Conservation (phyloP, 306 rosid genomes). For the Lupinus albus region DNA sequence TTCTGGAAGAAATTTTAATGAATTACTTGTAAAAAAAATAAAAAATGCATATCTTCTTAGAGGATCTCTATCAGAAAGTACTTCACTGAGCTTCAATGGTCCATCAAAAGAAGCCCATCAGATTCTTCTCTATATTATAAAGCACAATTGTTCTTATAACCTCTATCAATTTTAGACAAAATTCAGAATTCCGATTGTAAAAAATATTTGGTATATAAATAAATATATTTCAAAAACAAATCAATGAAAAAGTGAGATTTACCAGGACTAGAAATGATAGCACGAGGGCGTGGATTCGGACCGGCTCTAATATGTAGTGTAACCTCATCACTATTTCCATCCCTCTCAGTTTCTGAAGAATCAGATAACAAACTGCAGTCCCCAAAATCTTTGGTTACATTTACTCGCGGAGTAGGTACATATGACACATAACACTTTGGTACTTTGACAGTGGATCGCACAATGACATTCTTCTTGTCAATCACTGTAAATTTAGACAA, state of each 20-base stretch:
- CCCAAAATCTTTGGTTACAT: conserved; percentile 50
- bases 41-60: neutral
- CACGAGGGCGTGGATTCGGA: conserved; percentile 78
- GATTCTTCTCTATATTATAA: conserved; percentile 13
- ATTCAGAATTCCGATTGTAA: conserved; percentile 20
- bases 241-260: conserved; percentile 29
- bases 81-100: conserved; percentile 18
- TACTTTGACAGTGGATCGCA: conserved; percentile 47
- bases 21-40: neutral
- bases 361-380: conserved; percentile 40
- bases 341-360: conserved; percentile 50
- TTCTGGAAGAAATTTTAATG: neutral
- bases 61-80: conserved; percentile 15
- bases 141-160: conserved; percentile 1
- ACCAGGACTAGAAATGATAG: conserved; percentile 91
- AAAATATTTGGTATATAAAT: conserved; percentile 4
- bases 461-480: conserved; percentile 47
- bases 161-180: neutral
- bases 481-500: conserved; percentile 46
- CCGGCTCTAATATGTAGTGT: conserved; percentile 59
- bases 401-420: conserved; percentile 46
- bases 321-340: conserved; percentile 49
- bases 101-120: conserved; percentile 24
- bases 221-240: conserved; percentile 26
- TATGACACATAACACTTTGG: conserved; percentile 54